A percentile compares a stretch with the other conserved stretches of the same genome.
phyloP scores from a whole-genome alignment of 2,329 filamentous ascomycete genomes.

The Monascus ruber region DNA sequence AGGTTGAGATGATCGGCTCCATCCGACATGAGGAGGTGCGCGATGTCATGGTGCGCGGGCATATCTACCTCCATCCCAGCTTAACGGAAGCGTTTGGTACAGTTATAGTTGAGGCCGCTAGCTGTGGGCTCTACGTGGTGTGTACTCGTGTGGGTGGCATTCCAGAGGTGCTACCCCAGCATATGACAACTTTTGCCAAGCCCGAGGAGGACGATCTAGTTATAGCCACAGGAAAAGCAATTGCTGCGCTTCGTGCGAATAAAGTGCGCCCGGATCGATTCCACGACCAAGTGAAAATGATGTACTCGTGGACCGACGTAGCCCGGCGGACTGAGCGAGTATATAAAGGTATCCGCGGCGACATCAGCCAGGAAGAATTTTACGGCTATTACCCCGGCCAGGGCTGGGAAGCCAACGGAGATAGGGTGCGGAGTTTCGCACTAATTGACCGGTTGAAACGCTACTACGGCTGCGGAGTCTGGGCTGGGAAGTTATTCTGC shows the following conservation, averaged over 20 bases:
- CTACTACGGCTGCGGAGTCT: slow-evolving; percentile 96
- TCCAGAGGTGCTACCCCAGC: slow-evolving; percentile 83
- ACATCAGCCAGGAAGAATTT: slow-evolving; percentile 75
- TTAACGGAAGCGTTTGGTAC: slow-evolving; percentile 96
- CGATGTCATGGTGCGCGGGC: slow-evolving; percentile 92
- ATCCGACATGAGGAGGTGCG: slow-evolving; percentile 93
- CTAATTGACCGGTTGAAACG: slow-evolving; percentile 89
- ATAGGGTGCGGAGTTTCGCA: slow-evolving; percentile 70
- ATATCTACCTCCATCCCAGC: slow-evolving; percentile 92
- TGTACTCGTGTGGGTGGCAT: slow-evolving; percentile 95
- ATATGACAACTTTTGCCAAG: slow-evolving; percentile 97
- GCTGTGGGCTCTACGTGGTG: slow-evolving; percentile 90
- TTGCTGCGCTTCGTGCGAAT: slow-evolving; percentile 71
- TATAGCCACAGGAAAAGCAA: slow-evolving; percentile 76
- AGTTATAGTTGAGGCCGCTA: slow-evolving; percentile 93
- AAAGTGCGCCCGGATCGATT: slow-evolving; percentile 86
- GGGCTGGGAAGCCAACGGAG: slow-evolving; percentile 59
- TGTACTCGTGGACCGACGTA: slow-evolving; percentile 98
- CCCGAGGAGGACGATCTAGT: slow-evolving; percentile 95
- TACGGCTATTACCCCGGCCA: slow-evolving; percentile 67
- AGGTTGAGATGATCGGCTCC: slow-evolving; percentile 82
- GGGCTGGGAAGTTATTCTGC: slow-evolving; percentile 96
- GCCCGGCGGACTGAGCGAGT: slow-evolving; percentile 87
- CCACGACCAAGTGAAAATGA: slow-evolving; percentile 91
- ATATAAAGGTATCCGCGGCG: slow-evolving; percentile 83